These are phyloP conservation scores for Recurvomyces mirabilis DNA, from an alignment of 495 filamentous ascomycete genomes.

Conservation along the genomic window DNA sequence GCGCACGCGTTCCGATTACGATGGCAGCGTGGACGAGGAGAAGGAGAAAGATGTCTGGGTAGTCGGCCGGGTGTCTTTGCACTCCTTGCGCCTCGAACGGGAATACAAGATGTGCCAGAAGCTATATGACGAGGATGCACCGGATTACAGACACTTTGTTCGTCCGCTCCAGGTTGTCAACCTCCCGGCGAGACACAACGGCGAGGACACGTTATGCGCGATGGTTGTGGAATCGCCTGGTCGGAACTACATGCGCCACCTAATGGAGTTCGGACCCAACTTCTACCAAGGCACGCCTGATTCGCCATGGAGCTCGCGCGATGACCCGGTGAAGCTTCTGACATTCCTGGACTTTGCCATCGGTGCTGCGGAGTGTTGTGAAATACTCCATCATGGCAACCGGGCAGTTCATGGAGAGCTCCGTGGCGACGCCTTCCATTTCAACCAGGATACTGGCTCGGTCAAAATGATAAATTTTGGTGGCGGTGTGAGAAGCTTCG, in stretches of 20 bases:
- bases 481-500: conserved; percentile 71
- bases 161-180: conserved; percentile 62
- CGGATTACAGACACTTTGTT: conserved; percentile 60
- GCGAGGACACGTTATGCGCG: conserved; percentile 54
- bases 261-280: conserved; percentile 68
- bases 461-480: conserved; percentile 78
- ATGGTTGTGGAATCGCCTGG: conserved; percentile 73
- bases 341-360: conserved; percentile 81
- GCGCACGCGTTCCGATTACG: conserved; percentile 9
- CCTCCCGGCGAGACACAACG: conserved; percentile 50
- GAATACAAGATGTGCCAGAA: conserved; percentile 69
- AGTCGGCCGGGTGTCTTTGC: conserved; percentile 66
- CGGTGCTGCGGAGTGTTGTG: conserved; percentile 70
- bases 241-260: conserved; percentile 53
- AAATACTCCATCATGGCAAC: conserved; percentile 75
- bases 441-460: conserved; percentile 49
- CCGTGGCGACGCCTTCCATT: conserved; percentile 78
- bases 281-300: conserved; percentile 39
- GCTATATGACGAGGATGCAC: conserved; percentile 59
- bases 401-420: conserved; percentile 80
- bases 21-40: conserved; percentile 11
- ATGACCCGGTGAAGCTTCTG: conserved; percentile 52
- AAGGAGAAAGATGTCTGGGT: conserved; percentile 32
- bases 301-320: conserved; percentile 34
- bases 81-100: conserved; percentile 69